Evolutionary conservation across 2,329 filamentous ascomycete species (phyloP), one percentile per base, ranked within the genome.

Genomic region (Pestalotiopsis sp.): DNA sequence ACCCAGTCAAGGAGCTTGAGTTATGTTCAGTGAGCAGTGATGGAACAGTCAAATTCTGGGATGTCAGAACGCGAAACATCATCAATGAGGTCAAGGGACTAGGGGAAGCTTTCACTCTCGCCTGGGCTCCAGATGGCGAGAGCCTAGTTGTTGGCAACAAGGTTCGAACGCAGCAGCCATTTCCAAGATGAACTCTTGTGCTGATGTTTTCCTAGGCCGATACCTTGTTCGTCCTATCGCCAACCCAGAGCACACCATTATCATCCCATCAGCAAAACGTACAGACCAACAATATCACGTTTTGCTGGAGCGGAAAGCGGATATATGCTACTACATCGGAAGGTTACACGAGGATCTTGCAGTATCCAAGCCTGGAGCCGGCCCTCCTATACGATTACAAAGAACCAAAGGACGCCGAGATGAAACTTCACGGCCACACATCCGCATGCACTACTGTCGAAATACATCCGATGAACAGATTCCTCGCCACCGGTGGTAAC

Each of bases 31-130:
- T 93, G 66, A 92, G 91, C 72, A 87, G 84, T 59, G 93, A 95
- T 76, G 93, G 93, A 2, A 87, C 91, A 39, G 90, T 93, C 70
- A 90, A 92, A 76, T 90, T 95, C 73, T 95, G 93, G 93, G 93
- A 95, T 76, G 92, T 94, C 13, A 85, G 92, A 74, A 91, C 87
- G 69, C 93, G 92, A 76, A 86, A 87, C 1, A 90, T 90, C 73
- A 86, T 91, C 71, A 92, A 92, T 66, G 91, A 93, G 77, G 85
- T 93, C 52, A 90, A 88, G 72, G 87, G 86, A 4, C 83, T 91
- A 60, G 91, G 90, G 7, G 88, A 90, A 72, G 89, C 92, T 3
- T 90, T 93, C 73, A 92, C 90, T 12, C 82, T 95, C 69, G 90
- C 88, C 0, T 95, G 93, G 93, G 87, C 87, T 39, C 92, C 93